These are phyloP conservation scores for Lasiosphaeria hispida DNA, from an alignment of 495 filamentous ascomycete species.

Conservation along the genomic window DNA sequence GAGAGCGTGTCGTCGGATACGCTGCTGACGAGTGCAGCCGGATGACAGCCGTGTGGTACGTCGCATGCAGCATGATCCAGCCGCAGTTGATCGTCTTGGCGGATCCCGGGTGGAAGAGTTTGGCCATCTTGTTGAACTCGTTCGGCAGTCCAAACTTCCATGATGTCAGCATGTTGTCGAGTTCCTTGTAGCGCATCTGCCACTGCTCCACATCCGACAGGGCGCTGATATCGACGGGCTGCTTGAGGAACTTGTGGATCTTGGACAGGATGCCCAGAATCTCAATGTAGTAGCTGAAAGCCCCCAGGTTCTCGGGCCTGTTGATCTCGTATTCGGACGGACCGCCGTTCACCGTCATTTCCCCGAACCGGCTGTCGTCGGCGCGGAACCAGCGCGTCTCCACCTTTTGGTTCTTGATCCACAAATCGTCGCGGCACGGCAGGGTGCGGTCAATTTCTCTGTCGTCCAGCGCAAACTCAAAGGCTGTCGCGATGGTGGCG, in stretches of 20 bases:
- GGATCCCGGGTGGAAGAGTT: slow-evolving; percentile 63
- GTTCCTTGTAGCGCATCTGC: slow-evolving; percentile 80
- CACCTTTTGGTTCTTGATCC: slow-evolving; percentile 75
- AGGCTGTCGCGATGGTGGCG: slow-evolving; percentile 82
- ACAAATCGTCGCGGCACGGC: slow-evolving; percentile 84
- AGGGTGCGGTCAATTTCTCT: slow-evolving; percentile 84
- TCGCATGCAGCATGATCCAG: slow-evolving; percentile 88
- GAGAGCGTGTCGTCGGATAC: slow-evolving; percentile 81
- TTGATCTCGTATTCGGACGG: slow-evolving; percentile 60
- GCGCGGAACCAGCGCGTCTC: slow-evolving; percentile 79
- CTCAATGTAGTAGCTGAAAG: slow-evolving; percentile 83
- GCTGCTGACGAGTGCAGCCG: slow-evolving; percentile 89
- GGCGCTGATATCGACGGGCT: slow-evolving; percentile 81
- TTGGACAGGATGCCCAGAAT: slow-evolving; percentile 80
- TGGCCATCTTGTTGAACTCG: slow-evolving; percentile 77
- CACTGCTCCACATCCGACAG: slow-evolving; percentile 82
- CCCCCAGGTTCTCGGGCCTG: slow-evolving; percentile 76
- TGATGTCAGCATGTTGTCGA: slow-evolving; percentile 70
- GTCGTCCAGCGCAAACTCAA: slow-evolving; percentile 84
- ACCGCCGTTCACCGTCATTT: slow-evolving; percentile 19
- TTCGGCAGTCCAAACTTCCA: slow-evolving; percentile 82
- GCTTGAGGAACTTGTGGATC: slow-evolving; percentile 81
- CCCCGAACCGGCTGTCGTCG: slow-evolving; percentile 36
- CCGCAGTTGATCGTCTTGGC: slow-evolving; percentile 69
- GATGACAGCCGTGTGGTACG: slow-evolving; percentile 73